Base-by-base conservation (phyloP, 2,329 filamentous ascomycete species). In the Stagonosporopsis rhizophila region DNA sequence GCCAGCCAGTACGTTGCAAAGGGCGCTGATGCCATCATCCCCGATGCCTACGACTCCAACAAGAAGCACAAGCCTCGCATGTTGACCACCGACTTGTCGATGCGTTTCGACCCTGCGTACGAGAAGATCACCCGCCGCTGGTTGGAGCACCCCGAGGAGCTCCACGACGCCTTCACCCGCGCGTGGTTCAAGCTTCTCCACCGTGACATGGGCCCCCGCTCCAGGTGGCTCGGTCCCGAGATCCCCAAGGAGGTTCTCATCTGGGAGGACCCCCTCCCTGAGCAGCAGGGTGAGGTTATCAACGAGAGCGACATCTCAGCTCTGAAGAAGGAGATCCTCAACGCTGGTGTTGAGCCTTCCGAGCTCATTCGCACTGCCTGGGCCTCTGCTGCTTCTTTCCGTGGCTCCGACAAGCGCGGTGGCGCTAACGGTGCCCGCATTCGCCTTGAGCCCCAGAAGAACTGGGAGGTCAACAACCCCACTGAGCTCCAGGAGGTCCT, bases 121-220 rank as follows among this genome's bases (percentile, higher is more conserved):
- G 87, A 89, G 79, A 91, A 91, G 84, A 90, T 93, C 72, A 84
- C 88, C 17, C 85, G 87, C 49, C 84, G 82, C 67, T 92, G 87
- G 83, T 79, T 88, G 42, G 84, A 86, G 64, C 79, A 92, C 77
- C 87, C 87, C 1, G 82, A 89, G 41, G 78, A 90, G 80, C 82
- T 92, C 35, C 82, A 82, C 50, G 86, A 91, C 58, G 87, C 84
- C 8, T 93, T 92, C 69, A 81, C 83, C 20, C 85, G 85, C 45
- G 90, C 90, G 14, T 93, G 90, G 90, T 93, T 91, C 85, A 92
- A 93, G 85, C 84, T 93, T 38, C 81, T 89, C 30, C 90, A 93
- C 80, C 89, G 90, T 79, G 90, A 92, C 74, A 84, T 93, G 78
- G 90, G 90, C 15, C 90, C 90, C 39, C 80, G 85, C 50, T 73